phyloP scores from a whole-genome alignment of 2,329 filamentous ascomycete species.

The Phyllosticta citriasiana region DNA sequence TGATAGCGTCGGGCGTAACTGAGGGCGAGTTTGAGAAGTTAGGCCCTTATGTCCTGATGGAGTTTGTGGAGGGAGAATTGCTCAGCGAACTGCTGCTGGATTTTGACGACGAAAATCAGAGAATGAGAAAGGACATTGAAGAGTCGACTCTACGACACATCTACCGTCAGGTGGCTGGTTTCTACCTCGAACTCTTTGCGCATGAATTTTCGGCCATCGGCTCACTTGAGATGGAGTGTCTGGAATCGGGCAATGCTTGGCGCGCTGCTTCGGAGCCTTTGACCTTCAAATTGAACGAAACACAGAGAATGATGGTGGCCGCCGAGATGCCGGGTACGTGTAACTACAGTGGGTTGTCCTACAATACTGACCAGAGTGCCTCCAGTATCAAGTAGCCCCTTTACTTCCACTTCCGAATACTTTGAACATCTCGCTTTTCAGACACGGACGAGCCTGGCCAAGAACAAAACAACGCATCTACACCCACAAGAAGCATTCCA shows the following conservation, averaged over 20 bases:
- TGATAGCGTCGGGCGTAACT: constrained; percentile 2
- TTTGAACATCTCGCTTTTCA: too few species aligned
- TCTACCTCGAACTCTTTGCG: constrained; percentile 30
- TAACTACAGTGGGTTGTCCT: too few species aligned
- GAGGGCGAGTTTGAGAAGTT: constrained; percentile 14
- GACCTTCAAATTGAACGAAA: too few species aligned
- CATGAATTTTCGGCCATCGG: constrained; percentile 32
- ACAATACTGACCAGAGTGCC: too few species aligned
- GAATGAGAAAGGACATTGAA: constrained; percentile 25
- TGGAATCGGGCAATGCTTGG: constrained; percentile 19
- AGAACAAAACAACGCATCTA: too few species aligned
- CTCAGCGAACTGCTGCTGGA: constrained; percentile 17
- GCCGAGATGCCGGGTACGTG: too few species aligned
- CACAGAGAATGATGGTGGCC: too few species aligned
- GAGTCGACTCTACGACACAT: constrained; percentile 24
- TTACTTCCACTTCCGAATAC: too few species aligned
- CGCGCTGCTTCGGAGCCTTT: constrained; percentile 8
- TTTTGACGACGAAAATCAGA: constrained; percentile 16
- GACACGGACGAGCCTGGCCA: too few species aligned
- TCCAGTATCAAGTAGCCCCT: too few species aligned
- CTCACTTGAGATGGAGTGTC: constrained; percentile 22
- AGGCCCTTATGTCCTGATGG: constrained; percentile 28
- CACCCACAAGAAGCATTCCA: not conserved
- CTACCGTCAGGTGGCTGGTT: constrained; percentile 33
- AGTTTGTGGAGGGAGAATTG: constrained; percentile 18